Base-by-base conservation (phyloP, 352 stramenopile species). In the Phytophthora capsici region DNA sequence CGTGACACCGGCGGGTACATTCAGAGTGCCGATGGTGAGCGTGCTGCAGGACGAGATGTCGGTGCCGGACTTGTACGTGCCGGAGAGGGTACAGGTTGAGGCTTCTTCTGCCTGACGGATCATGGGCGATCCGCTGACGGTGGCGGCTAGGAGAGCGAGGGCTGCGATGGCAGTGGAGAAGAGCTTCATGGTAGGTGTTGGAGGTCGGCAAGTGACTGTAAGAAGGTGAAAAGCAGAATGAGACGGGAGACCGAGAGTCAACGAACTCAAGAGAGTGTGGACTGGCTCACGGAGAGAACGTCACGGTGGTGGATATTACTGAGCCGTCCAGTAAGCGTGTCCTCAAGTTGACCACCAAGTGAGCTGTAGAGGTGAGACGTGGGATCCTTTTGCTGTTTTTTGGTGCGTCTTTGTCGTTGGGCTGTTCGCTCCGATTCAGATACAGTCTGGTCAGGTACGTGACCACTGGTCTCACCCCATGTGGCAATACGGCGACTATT, bases 31-130 rank as follows among this genome's bases (percentile, higher is more conserved):
- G 34, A 82, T 62, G 9, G 55, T 60, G 57, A 82, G 43, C 7
- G 36, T 64, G 17, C 30, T 54, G 58, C 73, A 82, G 7, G 60
- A 72, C 17, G 46, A 63, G 17, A 82, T 64, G 44, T 66, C 57
- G 20, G 61, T 69, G 17, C 68, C 69, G 16, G n/a, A 23, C 22
- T 63, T 57, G 57, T 82, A 82, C 12, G 57, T 66, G 36, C 73
- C 73, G 20, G 73, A 57, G 34, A 81, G 69, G 17, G 43, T 70
- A 56, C 67, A 78, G 12, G 14, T 45, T 20, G 13, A n/a, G 9
- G 32, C 37, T 19, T 60, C 40, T 3, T 17, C 23, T 4, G 54
- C 57, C 38, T 71, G 63, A 13, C 65, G 65, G 28, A 73, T 56
- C 59, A 69, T 73, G 19, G 59, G 44, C 16, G 64, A 63, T 6